phyloP scores from a whole-genome alignment of 768 basidiomycete genomes.

The Lactarius trivialis region DNA sequence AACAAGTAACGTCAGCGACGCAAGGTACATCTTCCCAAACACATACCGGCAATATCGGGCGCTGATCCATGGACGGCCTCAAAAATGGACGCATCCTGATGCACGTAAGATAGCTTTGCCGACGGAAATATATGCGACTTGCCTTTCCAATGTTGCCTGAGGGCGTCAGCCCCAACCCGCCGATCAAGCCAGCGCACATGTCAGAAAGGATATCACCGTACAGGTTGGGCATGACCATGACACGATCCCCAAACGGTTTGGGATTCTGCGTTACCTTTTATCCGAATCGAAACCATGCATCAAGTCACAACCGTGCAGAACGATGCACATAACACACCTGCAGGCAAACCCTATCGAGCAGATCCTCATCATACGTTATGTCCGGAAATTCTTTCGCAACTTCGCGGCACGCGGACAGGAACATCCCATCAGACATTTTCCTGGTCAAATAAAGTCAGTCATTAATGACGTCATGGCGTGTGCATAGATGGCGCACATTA shows the following conservation, averaged over 20 bases:
- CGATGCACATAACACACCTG: constrained; percentile 44
- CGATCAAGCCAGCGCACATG: constrained; percentile 98
- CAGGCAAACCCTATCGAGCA: constrained; percentile 93
- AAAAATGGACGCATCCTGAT: constrained; percentile 94
- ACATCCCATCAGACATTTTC: constrained; percentile 99
- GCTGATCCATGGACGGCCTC: constrained; percentile 99
- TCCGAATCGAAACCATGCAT: neutral
- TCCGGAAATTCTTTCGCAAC: constrained; percentile 95
- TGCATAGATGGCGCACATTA: constrained; percentile 57
- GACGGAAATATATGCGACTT: constrained; percentile 27
- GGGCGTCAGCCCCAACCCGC: constrained; percentile 93
- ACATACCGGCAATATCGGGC: constrained; percentile 90
- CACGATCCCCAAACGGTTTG: constrained; percentile 85
- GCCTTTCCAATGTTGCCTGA: constrained; percentile 96
- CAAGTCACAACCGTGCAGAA: neutral
- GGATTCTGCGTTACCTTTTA: constrained; percentile 86
- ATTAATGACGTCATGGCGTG: constrained; percentile 11
- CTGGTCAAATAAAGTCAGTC: constrained; percentile 35
- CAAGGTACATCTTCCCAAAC: neutral
- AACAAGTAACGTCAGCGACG: constrained; percentile 5
- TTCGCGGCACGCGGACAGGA: constrained; percentile 93
- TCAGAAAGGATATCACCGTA: constrained; percentile 95
- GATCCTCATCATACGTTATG: constrained; percentile 91
- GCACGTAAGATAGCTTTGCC: constrained; percentile 7
- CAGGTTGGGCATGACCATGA: constrained; percentile 99